Evolutionary conservation across 1,284 basidiomycete species (phyloP), one percentile per base, ranked within the genome.

Genomic region (Apiotrichum mycotoxinovorans): DNA sequence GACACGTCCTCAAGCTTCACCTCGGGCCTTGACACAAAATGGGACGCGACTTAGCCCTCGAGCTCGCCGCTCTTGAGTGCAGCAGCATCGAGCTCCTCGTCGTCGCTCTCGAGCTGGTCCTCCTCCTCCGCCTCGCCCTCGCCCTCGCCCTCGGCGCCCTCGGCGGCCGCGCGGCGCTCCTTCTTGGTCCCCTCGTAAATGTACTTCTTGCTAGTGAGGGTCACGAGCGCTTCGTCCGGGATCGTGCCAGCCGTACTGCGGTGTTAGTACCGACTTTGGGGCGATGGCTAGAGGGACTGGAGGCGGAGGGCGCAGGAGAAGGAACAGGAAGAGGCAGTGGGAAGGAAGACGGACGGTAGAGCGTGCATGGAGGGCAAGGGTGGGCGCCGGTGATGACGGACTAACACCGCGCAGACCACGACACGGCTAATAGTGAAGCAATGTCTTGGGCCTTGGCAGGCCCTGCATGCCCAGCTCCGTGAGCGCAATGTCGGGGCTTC

Each of bases 171-270:
- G 58, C 52, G 56, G 68, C 34, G 80, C 71, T 37, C 60, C 34
- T 73, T 83, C 81, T 38, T 85, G 35, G 33, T 60, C 42, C 44
- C 58, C 45, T 52, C 85, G 22, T 40, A 75, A 26, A 82, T 79
- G 79, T 53, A 62, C 57, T 62, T 84, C 83, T 65, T 81, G 84
- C 68, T 82, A 83, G 66, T 62, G 45, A 62, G 50, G n/a, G 87
- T 80, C 43, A 89, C 80, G 23, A 66, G 59, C 4, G 87, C 84
- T 17, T 78, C 80, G 1, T 82, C 75, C 0, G 89, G 89, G 42
- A 93, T 84, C 45, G 80, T 80, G 2, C 88, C 90, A 66, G 83
- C 81, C 0, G 83, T 79, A 66, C 88, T 91, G 88, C n/a, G 2
- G 30, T 2, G n/a, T n/a, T 7, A 5, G 26, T 14, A n/a, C 20